Conservation (phyloP, 257 asterid species). For the Jacaranda mimosifolia region DNA sequence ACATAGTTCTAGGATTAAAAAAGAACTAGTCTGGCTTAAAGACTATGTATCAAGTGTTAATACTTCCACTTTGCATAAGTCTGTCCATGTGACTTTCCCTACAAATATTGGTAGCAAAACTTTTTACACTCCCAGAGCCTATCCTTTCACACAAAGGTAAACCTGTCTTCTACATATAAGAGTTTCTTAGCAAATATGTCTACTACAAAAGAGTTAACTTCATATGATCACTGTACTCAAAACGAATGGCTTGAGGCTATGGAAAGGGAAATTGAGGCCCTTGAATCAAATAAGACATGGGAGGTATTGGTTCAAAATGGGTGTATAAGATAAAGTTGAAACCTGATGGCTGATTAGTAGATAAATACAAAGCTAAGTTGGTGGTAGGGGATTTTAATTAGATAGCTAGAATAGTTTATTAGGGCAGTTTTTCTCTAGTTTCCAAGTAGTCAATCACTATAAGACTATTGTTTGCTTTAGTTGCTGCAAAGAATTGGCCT, state of each 20-base stretch:
- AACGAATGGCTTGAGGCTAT: not conserved
- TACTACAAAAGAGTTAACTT: too few species aligned
- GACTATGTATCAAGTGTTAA: too few species aligned
- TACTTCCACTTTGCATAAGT: too few species aligned
- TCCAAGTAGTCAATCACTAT: not conserved
- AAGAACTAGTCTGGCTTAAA: too few species aligned
- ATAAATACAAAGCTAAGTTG: not conserved
- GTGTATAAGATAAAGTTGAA: not conserved
- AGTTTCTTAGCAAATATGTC: too few species aligned
- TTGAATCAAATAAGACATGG: not conserved
- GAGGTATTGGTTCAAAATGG: not conserved
- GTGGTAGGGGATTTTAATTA: not conserved
- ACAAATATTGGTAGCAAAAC: too few species aligned
- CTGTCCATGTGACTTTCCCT: too few species aligned
- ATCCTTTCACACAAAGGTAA: too few species aligned
- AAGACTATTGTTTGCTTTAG: not conserved
- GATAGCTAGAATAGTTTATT: not conserved
- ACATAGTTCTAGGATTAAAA: too few species aligned
- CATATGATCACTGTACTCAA: too few species aligned
- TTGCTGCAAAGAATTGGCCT: not conserved
- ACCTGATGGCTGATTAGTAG: not conserved
- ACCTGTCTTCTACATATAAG: too few species aligned
- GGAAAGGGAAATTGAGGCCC: not conserved
- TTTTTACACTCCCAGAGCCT: too few species aligned
- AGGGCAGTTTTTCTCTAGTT: not conserved